phyloP scores from a whole-genome alignment of 177 flowering plant genomes.

The Vitis hybrid region DNA sequence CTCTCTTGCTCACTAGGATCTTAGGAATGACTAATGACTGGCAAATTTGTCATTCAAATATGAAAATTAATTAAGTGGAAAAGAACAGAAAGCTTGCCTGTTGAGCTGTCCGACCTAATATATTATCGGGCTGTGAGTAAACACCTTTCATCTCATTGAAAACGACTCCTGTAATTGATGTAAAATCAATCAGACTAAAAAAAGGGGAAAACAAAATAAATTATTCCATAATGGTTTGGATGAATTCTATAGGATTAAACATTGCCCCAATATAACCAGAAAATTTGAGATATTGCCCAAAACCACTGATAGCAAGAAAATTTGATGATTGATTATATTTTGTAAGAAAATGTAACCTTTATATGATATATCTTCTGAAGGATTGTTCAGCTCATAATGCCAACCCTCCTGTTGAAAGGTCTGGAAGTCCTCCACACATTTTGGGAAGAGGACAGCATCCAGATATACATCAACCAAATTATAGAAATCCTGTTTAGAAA shows the following conservation, averaged over 20 bases:
- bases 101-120: constrained; percentile 76
- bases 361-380: constrained; percentile 81
- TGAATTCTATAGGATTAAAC: not conserved
- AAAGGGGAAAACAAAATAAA: not conserved
- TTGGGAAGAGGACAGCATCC: constrained; percentile 98
- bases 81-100: constrained; percentile 53
- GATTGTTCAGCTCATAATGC: constrained; percentile 94
- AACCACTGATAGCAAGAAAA: constrained; percentile 3
- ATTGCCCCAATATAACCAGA: not conserved
- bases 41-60: not conserved
- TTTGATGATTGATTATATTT: not conserved
- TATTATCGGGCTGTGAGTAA: constrained; percentile 96
- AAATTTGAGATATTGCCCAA: not conserved
- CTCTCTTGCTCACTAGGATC: no score
- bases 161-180: constrained; percentile 70
- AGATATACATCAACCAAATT: constrained; percentile 95
- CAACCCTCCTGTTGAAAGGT: constrained; percentile 99
- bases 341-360: constrained; percentile 55
- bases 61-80: not conserved
- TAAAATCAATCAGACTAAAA: constrained; percentile 9
- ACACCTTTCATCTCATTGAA: constrained; percentile 99
- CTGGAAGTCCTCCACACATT: constrained; percentile 82
- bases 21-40: no score
- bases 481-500: constrained; percentile 83
- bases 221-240: not conserved